Conservation (phyloP, 1,284 basidiomycete genomes). For the Peniophora sp. region DNA sequence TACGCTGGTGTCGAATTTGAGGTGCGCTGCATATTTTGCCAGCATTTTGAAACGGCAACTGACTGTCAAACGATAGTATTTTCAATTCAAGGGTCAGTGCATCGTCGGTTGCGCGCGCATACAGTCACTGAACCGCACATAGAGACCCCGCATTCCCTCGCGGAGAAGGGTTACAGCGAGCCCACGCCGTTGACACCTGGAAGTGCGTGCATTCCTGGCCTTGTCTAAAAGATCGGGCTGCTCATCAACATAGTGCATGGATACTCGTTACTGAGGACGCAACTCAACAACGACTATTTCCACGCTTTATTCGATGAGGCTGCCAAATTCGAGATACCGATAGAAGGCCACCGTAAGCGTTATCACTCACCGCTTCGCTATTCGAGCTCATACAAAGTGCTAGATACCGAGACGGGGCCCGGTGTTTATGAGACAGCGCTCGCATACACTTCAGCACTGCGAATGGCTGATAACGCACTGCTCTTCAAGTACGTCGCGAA, state of each 20-base stretch:
- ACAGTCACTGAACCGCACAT: conserved; percentile 1
- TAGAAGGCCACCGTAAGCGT: conserved; percentile 87
- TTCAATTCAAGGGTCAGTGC: conserved; percentile 78
- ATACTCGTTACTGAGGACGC: conserved; percentile 84
- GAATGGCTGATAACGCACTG: conserved; percentile 93
- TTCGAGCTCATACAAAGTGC: not conserved
- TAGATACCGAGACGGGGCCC: conserved; percentile 94
- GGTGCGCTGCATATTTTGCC: conserved; percentile 32
- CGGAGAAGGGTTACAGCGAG: conserved; percentile 72
- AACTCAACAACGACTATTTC: conserved; percentile 87
- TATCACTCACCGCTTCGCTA: not conserved
- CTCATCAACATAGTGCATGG: conserved; percentile 66
- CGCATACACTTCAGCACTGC: conserved; percentile 75
- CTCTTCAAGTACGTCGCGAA: conserved; percentile 93
- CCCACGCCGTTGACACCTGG: conserved; percentile 83
- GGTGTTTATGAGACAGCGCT: conserved; percentile 93
- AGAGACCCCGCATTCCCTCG: conserved; percentile 75
- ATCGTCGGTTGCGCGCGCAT: not conserved
- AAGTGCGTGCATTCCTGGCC: conserved; percentile 47
- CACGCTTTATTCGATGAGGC: conserved; percentile 81
- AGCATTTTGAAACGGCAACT: not conserved
- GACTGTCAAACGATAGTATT: conserved; percentile 53
- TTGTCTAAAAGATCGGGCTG: not conserved
- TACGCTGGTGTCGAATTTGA: conserved; percentile 89
- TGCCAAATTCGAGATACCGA: conserved; percentile 64